Percentiles rank a stretch among this genome's conserved stretches.
Evolutionary conservation across 208 protist species (phyloP).

Genomic region (Acanthamoeba healyi): DNA sequence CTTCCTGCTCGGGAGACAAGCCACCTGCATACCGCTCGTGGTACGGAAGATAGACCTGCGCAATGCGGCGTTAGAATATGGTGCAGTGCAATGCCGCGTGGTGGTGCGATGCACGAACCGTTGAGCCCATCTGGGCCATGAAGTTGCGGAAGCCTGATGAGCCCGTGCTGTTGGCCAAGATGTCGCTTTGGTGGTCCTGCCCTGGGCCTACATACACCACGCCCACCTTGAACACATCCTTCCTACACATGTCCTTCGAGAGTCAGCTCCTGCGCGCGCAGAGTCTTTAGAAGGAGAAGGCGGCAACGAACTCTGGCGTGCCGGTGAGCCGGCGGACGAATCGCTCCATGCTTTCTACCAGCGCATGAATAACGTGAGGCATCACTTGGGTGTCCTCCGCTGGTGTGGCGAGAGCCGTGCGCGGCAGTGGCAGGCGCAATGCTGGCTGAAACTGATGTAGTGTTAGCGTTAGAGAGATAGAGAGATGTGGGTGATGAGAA

Average conservation of each 20-base stretch:
- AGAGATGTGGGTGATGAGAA: too few species aligned
- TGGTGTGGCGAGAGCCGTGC: neutral
- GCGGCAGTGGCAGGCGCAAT: neutral
- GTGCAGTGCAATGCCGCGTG: neutral
- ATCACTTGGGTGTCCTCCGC: neutral
- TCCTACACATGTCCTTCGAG: neutral
- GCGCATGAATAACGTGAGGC: neutral
- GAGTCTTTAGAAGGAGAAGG: neutral
- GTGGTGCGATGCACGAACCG: neutral
- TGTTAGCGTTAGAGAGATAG: neutral
- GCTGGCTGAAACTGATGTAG: neutral
- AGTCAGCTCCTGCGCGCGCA: neutral
- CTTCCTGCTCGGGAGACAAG: neutral
- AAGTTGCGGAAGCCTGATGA: constrained; percentile 12
- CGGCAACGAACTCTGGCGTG: neutral
- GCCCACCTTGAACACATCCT: constrained; percentile 50
- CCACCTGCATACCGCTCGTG: constrained; percentile 19
- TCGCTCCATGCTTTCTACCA: neutral
- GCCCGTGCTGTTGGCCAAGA: neutral
- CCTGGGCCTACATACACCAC: constrained; percentile 19
- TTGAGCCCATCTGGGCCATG: neutral
- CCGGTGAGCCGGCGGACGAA: neutral
- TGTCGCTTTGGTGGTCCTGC: constrained; percentile 14
- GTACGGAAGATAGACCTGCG: constrained; percentile 34
- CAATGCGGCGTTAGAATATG: neutral